Evolutionary conservation across 176 grass and related monocot species (phyloP).

Genomic region (Musa acuminata): DNA sequence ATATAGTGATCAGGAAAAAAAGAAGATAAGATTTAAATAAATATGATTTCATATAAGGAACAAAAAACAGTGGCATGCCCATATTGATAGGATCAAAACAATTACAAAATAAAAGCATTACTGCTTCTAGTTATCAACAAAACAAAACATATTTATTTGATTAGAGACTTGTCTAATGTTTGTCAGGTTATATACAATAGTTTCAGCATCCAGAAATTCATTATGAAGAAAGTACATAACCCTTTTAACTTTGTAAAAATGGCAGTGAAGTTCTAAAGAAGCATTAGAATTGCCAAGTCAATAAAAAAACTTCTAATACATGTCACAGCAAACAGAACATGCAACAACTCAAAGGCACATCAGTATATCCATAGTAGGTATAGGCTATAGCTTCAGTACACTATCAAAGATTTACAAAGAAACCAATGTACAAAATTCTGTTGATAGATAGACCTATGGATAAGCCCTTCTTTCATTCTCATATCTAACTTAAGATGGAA

Average conservation of each 20-base stretch:
- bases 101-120: neutral
- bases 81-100: neutral
- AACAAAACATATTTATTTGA: too few species aligned
- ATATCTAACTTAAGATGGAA: too few species aligned
- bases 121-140: too few species aligned
- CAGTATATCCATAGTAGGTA: neutral
- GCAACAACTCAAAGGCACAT: neutral
- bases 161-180: too few species aligned
- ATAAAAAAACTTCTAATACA: neutral
- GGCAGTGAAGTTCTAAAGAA: neutral
- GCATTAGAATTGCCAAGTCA: neutral
- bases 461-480: too few species aligned
- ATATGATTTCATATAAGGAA: neutral
- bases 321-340: neutral
- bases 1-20: constrained; percentile 22
- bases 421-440: neutral
- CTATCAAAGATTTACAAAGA: neutral
- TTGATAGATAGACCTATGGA: too few species aligned
- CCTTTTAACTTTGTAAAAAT: too few species aligned
- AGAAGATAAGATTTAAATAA: neutral
- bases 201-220: too few species aligned
- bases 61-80: neutral
- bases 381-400: neutral
- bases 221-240: too few species aligned
- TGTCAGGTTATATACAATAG: too few species aligned